Conservation (phyloP, 192 early-diverging fungal genomes). For the Coemansia sp. region DNA sequence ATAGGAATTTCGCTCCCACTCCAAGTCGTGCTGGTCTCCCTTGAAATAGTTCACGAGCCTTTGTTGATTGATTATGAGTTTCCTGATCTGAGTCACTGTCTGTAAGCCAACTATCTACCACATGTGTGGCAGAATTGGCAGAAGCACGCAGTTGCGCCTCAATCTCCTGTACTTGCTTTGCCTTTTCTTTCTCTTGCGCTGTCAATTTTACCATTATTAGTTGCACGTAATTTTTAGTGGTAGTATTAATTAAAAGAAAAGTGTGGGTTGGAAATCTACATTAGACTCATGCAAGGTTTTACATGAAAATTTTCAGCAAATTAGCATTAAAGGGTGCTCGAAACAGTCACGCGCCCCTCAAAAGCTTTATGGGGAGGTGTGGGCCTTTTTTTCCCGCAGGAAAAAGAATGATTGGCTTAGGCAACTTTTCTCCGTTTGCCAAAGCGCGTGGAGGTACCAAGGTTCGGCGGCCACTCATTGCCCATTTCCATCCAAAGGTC, state of each 20-base stretch:
- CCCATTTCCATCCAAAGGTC: conserved; percentile 47
- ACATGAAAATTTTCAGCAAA: background rate
- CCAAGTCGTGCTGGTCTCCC: conserved; percentile 44
- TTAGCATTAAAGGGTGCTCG: background rate
- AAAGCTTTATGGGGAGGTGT: background rate
- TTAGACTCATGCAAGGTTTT: background rate
- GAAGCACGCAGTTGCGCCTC: conserved; percentile 49
- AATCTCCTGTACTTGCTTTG: conserved; percentile 41
- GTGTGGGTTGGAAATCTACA: background rate
- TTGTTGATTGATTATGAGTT: conserved; percentile 5
- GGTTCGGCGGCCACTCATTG: conserved; percentile 49
- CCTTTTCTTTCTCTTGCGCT: conserved; percentile 28
- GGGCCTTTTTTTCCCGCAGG: too few species aligned
- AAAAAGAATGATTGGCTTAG: conserved; percentile 1
- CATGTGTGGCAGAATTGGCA: conserved; percentile 38
- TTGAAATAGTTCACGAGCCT: conserved; percentile 40
- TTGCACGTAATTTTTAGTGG: background rate
- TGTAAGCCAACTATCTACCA: conserved; percentile 36
- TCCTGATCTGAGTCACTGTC: conserved; percentile 13
- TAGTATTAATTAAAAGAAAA: background rate
- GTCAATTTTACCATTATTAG: conserved; percentile 28
- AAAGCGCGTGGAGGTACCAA: conserved; percentile 33
- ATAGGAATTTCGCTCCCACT: conserved; percentile 48
- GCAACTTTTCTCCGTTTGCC: conserved; percentile 42
- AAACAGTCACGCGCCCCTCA: background rate